Percentiles rank a stretch among this genome's conserved stretches.
Conservation (phyloP, 2,329 filamentous ascomycete species). For the Xylaria arbuscula region DNA sequence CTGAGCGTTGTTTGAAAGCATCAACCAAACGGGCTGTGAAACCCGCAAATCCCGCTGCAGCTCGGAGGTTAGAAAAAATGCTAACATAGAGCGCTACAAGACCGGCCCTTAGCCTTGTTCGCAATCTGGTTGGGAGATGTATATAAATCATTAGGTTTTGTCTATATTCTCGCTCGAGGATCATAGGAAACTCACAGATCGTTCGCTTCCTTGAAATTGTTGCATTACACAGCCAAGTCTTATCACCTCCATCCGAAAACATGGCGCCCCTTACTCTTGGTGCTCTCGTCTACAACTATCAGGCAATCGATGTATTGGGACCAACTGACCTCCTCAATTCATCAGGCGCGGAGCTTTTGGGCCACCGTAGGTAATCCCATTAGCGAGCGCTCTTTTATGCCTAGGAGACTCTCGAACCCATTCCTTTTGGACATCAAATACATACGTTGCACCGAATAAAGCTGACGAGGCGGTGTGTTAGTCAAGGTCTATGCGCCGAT, state of each 20-base stretch:
- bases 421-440: neutral
- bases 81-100: slow-evolving; percentile 6
- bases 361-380: slow-evolving; percentile 8
- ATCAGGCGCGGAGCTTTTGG: neutral
- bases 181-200: neutral
- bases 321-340: slow-evolving; percentile 31
- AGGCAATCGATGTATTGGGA: slow-evolving; percentile 30
- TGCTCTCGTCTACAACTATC: slow-evolving; percentile 27
- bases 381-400: neutral
- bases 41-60: slow-evolving; percentile 22
- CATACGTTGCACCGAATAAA: neutral
- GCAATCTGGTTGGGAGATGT: neutral
- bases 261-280: slow-evolving; percentile 29
- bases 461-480: slow-evolving; percentile 5
- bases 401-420: neutral
- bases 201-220: neutral
- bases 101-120: neutral
- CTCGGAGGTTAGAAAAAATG: slow-evolving; percentile 19
- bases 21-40: neutral
- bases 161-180: neutral
- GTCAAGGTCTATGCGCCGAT: slow-evolving; percentile 23
- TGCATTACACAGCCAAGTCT: neutral
- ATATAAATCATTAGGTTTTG: slow-evolving; percentile 15
- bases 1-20: neutral
- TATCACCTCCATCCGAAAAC: neutral